Conservation (phyloP, 495 filamentous ascomycete genomes). For the Penicillium mononematosum region DNA sequence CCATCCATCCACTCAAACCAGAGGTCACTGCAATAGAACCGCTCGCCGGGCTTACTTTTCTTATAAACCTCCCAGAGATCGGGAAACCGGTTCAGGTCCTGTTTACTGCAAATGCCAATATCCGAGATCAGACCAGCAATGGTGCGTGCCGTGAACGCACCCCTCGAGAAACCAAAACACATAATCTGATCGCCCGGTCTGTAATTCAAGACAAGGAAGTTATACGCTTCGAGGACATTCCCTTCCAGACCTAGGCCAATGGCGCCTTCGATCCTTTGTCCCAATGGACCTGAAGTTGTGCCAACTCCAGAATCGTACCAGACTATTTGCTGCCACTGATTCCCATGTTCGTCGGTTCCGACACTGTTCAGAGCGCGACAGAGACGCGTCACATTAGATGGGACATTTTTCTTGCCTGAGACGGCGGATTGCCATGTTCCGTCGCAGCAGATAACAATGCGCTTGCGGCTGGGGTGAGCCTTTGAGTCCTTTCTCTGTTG, state of each 20-base stretch:
- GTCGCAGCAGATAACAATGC: conserved; percentile 33
- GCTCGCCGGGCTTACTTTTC: conserved; percentile 29
- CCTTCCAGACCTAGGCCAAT: conserved; percentile 22
- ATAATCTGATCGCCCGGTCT: conserved; percentile 55
- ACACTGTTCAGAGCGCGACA: conserved; percentile 24
- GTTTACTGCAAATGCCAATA: conserved; percentile 46
- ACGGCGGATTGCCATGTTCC: conserved; percentile 31
- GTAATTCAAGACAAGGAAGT: conserved; percentile 43
- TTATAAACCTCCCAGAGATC: conserved; percentile 51
- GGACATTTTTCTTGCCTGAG: conserved; percentile 25
- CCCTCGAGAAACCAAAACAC: conserved; percentile 61
- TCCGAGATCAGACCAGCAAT: conserved; percentile 54
- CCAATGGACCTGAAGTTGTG: conserved; percentile 14
- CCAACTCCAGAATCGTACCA: conserved; percentile 35
- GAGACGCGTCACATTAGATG: conserved; percentile 30
- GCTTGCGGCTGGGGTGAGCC: conserved; percentile 9
- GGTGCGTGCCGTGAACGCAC: conserved; percentile 57
- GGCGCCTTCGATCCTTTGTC: conserved; percentile 21
- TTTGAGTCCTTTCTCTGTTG: neutral
- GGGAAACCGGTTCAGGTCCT: conserved; percentile 44
- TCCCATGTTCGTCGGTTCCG: conserved; percentile 19
- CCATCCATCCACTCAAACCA: conserved; percentile 18
- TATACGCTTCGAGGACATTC: conserved; percentile 24
- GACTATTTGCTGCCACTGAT: conserved; percentile 30
- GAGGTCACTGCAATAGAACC: conserved; percentile 14